Evolutionary conservation across 139 green algal genomes (phyloP).

Genomic region (Closterium sp.): DNA sequence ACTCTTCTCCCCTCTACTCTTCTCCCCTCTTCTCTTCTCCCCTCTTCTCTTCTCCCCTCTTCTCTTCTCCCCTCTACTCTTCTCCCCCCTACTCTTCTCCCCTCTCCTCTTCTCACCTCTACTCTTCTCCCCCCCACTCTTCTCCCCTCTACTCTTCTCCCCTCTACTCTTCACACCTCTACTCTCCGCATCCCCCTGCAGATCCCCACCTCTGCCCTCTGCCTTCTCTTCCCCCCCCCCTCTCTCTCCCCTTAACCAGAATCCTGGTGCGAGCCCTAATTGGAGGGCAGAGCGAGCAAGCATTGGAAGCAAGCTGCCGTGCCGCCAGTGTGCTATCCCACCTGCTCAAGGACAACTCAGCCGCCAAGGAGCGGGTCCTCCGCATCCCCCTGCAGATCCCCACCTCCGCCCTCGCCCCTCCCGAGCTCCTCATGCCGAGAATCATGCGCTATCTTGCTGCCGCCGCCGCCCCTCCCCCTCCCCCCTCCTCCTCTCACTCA

Average conservation of each 20-base stretch:
- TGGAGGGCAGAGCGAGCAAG: no score
- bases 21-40: no score
- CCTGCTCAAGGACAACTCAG: constrained; percentile 43
- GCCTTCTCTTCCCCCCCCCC: no score
- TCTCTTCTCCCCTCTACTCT: no score
- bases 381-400: constrained; percentile 52
- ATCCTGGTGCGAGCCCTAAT: no score
- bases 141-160: no score
- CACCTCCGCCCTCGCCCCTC: constrained; percentile 25
- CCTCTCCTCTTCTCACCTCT: not conserved
- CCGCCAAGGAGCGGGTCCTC: constrained; percentile 48
- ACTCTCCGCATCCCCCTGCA: no score
- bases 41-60: no score
- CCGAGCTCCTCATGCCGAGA: constrained; percentile 52
- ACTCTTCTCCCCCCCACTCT: not conserved
- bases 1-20: no score
- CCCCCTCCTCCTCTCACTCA: not conserved
- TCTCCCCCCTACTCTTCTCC: not conserved
- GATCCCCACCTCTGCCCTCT: no score
- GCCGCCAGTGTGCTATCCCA: constrained; percentile 39
- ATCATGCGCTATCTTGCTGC: constrained; percentile 43
- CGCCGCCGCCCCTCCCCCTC: not conserved
- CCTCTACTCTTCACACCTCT: no score
- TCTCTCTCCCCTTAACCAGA: no score
- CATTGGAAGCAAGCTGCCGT: constrained; percentile 19